Evolutionary conservation across 257 asterid genomes (phyloP), one percentile per base, ranked within the genome.

Genomic region (Jaltomata sinuosa): DNA sequence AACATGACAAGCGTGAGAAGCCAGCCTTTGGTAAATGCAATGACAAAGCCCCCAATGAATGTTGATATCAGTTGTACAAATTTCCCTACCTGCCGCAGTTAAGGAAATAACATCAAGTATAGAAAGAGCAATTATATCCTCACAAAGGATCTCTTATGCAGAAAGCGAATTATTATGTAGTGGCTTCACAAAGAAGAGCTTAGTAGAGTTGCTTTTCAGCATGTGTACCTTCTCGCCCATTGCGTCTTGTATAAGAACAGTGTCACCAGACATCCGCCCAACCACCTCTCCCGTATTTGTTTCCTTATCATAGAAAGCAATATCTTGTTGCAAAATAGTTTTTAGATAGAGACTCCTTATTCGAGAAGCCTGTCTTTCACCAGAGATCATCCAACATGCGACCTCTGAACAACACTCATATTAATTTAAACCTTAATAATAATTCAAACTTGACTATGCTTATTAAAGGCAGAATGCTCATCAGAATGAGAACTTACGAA

Each of bases 211-310:
- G 49, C 42, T 16, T 11, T 50, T 29, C 27, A 27, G 54, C 34
- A 81, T 27, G 21, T 11, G 34, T 84, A 91, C 97, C 95, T 95
- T 95, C 93, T 95, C 99, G 4, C 99, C 98, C 90, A 94, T 94
- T 52, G 99, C 99, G 29, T 95, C 97, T 87, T 95, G 99, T 38
- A 95, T 95, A 62, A 94, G 96, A 69, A 94, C 99, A 1, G 99
- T 95, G 88, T 95, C 99, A 8, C 98, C 99, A 1, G 99, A 95
- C 97, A 95, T 95, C 85, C 97, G 86, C 40, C 96, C 97, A 34
- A 95, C 88, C 31, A 95, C 97, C 85, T 94, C 99, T 40, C 99
- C 99, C 0, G 99, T 94, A 55, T 91, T 91, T 1, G 90, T 94
- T 82, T 95, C 98, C 88, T 77, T 89, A 67, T 95, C 99, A 57